A percentile compares a stretch with the other conserved stretches of the same genome.
phyloP scores from a whole-genome alignment of 805 yeast species.

The Yarrowia porcina region DNA sequence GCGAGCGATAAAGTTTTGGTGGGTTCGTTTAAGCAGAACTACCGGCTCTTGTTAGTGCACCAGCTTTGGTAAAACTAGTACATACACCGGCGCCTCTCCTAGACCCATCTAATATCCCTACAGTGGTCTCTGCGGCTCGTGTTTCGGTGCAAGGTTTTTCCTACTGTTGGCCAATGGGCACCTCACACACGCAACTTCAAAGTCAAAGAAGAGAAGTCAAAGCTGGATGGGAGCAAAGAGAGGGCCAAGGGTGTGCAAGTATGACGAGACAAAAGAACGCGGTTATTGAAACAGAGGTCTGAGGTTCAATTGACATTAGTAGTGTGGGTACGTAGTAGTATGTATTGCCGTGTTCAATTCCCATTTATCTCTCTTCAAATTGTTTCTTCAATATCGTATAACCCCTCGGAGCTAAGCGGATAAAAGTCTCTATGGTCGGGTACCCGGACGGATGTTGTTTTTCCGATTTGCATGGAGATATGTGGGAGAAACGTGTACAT shows the following conservation, averaged over 20 bases:
- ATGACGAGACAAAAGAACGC: conserved; percentile 3
- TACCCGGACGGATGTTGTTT: conserved; percentile 24
- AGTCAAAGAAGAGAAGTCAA: conserved; percentile 9
- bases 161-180: conserved; percentile 14
- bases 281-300: not conserved
- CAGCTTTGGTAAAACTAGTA: not conserved
- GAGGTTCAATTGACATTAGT: not conserved
- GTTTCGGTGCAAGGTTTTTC: conserved; percentile 13
- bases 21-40: too few relatives aligned
- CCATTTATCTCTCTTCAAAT: not conserved
- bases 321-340: too few relatives aligned
- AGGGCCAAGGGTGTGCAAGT: conserved; percentile 12
- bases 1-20: too few relatives aligned
- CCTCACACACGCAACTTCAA: conserved; percentile 17
- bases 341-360: too few relatives aligned
- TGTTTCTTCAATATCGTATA: too few relatives aligned
- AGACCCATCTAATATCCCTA: not conserved
- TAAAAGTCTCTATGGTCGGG: conserved; percentile 17
- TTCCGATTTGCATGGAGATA: conserved; percentile 25
- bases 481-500: conserved; percentile 26
- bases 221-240: conserved; percentile 25
- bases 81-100: not conserved
- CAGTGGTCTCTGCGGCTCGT: not conserved
- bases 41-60: too few relatives aligned
- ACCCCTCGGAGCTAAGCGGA: conserved; percentile 22